Percentiles rank a stretch among this genome's conserved stretches.
Evolutionary conservation across 2,329 filamentous ascomycete species (phyloP).

Genomic region (Aspergillus hiratsukae): DNA sequence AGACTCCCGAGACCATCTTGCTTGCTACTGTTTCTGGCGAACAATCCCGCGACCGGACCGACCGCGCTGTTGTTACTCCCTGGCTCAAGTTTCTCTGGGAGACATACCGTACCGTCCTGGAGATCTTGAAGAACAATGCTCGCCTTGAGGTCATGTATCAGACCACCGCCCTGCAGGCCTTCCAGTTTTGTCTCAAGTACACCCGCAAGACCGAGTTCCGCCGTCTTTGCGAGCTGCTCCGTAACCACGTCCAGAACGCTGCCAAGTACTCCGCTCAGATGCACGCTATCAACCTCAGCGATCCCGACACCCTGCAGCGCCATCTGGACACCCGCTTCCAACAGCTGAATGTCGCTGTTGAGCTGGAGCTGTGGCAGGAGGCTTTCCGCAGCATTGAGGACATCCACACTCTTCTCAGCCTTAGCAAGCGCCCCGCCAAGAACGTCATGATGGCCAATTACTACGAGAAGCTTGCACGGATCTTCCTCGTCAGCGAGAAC

Average conservation of each 20-base stretch:
- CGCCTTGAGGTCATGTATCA: constrained; percentile 97
- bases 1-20: constrained; percentile 97
- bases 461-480: constrained; percentile 97
- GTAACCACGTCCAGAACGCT: constrained; percentile 97
- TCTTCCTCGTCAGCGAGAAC: constrained; percentile 98
- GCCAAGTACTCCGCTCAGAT: constrained; percentile 99
- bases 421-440: constrained; percentile 97
- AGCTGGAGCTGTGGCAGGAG: constrained; percentile 98
- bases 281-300: constrained; percentile 98
- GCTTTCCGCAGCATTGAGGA: constrained; percentile 99
- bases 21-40: constrained; percentile 97
- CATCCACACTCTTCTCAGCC: constrained; percentile 92
- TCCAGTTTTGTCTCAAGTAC: constrained; percentile 98
- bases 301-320: constrained; percentile 93
- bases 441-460: constrained; percentile 99
- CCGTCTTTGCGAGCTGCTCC: constrained; percentile 92
- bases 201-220: constrained; percentile 99
- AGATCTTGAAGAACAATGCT: constrained; percentile 98
- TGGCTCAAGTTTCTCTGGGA: constrained; percentile 99
- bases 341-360: constrained; percentile 95
- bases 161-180: constrained; percentile 94
- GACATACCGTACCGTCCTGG: constrained; percentile 95
- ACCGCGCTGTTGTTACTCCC: constrained; percentile 95
- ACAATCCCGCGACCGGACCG: constrained; percentile 93
- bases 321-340: constrained; percentile 98